A percentile compares a stretch with the other conserved stretches of the same genome.
These are phyloP conservation scores for Cryptococcus jaspeensis DNA, from an alignment of 1,284 basidiomycete genomes.

Conservation along the genomic window DNA sequence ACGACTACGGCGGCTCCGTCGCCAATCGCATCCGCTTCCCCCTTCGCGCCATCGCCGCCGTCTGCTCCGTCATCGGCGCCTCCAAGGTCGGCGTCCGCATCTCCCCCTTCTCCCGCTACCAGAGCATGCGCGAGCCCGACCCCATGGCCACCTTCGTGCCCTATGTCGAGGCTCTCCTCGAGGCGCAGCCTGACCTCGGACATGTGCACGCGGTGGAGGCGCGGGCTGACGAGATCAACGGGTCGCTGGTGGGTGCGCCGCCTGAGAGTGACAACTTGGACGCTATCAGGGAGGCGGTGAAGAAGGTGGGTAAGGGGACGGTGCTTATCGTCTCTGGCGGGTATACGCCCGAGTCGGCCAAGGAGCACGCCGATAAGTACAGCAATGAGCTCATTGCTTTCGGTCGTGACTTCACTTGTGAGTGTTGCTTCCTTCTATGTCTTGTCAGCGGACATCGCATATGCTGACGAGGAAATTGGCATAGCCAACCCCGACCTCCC, in stretches of 20 bases:
- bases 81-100: constrained; percentile 58
- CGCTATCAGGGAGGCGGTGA: constrained; percentile 19
- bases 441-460: too few species aligned
- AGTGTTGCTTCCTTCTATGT: background rate
- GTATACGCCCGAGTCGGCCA: constrained; percentile 37
- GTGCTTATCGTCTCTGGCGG: constrained; percentile 58
- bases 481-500: constrained; percentile 59
- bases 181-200: constrained; percentile 55
- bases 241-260: constrained; percentile 16
- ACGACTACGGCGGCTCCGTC: constrained; percentile 61
- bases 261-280: constrained; percentile 18
- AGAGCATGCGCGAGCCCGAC: constrained; percentile 20
- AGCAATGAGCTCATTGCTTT: constrained; percentile 54
- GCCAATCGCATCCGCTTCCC: constrained; percentile 60
- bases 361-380: constrained; percentile 36
- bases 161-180: constrained; percentile 30
- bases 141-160: constrained; percentile 8
- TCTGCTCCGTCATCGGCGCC: constrained; percentile 56
- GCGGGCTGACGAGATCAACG: constrained; percentile 26
- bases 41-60: constrained; percentile 57
- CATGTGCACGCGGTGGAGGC: constrained; percentile 62
- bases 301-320: constrained; percentile 19
- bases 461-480: background rate
- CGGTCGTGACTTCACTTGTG: constrained; percentile 55
- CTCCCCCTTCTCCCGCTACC: constrained; percentile 59